Evolutionary conservation across 2,329 filamentous ascomycete species (phyloP).

Genomic region (Xylaria polymorpha): DNA sequence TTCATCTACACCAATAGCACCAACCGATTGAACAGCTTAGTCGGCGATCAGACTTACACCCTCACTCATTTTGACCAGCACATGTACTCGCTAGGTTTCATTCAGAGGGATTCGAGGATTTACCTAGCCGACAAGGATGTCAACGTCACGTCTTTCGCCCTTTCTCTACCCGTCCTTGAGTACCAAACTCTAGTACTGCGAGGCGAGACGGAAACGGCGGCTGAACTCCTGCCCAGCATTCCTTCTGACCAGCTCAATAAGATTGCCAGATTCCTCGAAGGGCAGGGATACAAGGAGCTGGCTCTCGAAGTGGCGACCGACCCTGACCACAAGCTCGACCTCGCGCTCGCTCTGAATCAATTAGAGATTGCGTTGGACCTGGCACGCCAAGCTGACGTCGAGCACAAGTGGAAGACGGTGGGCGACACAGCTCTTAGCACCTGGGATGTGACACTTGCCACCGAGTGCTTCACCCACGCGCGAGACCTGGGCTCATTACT

Average conservation of each 20-base stretch:
- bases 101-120: constrained; percentile 92
- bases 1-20: constrained; percentile 99
- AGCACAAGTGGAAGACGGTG: constrained; percentile 98
- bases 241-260: constrained; percentile 97
- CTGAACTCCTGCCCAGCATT: constrained; percentile 84
- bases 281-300: constrained; percentile 95
- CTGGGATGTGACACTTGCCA: constrained; percentile 89
- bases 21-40: constrained; percentile 96
- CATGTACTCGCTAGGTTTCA: constrained; percentile 95
- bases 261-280: constrained; percentile 96
- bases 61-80: constrained; percentile 96
- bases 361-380: constrained; percentile 87
- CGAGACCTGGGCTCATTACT: constrained; percentile 91
- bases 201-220: constrained; percentile 90
- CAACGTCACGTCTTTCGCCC: constrained; percentile 85
- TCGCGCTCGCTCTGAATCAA: constrained; percentile 84
- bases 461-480: constrained; percentile 91
- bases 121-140: constrained; percentile 98
- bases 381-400: constrained; percentile 83
- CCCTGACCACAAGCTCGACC: constrained; percentile 94
- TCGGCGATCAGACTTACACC: constrained; percentile 97
- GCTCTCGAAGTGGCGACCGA: constrained; percentile 95
- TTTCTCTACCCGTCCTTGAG: constrained; percentile 92
- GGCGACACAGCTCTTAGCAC: constrained; percentile 87
- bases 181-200: constrained; percentile 97